These are phyloP conservation scores for Aspergillus diversus DNA, from an alignment of 495 filamentous ascomycete species.

Conservation along the genomic window DNA sequence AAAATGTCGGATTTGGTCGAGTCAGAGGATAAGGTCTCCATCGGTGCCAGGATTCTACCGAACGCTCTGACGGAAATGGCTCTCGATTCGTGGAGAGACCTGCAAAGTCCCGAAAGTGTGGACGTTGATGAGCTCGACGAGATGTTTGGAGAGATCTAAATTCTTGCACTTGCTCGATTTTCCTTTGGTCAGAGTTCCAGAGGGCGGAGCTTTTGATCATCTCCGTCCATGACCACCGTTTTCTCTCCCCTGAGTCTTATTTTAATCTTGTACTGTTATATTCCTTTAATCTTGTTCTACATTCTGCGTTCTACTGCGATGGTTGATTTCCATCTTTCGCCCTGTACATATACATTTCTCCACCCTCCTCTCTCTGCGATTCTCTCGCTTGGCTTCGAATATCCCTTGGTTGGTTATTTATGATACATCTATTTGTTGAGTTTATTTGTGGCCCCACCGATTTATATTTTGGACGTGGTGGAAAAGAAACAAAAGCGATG, in stretches of 20 bases:
- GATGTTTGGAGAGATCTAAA: conserved; percentile 64
- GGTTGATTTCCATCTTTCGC: conserved; percentile 28
- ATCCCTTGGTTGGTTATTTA: conserved; percentile 21
- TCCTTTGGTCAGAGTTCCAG: conserved; percentile 2
- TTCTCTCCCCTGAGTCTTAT: conserved; percentile 1
- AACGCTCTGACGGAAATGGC: conserved; percentile 44
- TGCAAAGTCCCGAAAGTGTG: conserved; percentile 83
- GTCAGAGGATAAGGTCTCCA: conserved; percentile 42
- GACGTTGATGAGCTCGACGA: conserved; percentile 93
- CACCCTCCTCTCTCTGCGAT: conserved; percentile 22
- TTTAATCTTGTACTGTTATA: conserved; percentile 16
- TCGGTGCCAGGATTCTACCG: conserved; percentile 47
- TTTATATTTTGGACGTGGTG: conserved; percentile 9
- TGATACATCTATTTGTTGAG: conserved; percentile 19
- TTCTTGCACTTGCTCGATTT: neutral
- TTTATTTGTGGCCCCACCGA: conserved; percentile 3
- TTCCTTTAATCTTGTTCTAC: conserved; percentile 25
- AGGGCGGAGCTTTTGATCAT: conserved; percentile 6
- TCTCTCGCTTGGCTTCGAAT: conserved; percentile 25
- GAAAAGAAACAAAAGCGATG: conserved; percentile 12
- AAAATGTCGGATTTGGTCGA: conserved; percentile 51
- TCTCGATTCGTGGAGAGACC: conserved; percentile 59
- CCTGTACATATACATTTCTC: conserved; percentile 43
- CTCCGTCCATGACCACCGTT: conserved; percentile 20
- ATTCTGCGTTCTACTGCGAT: conserved; percentile 18